These are phyloP conservation scores for Periconia macrospinosa DNA, from an alignment of 2,329 filamentous ascomycete species.

Conservation along the genomic window DNA sequence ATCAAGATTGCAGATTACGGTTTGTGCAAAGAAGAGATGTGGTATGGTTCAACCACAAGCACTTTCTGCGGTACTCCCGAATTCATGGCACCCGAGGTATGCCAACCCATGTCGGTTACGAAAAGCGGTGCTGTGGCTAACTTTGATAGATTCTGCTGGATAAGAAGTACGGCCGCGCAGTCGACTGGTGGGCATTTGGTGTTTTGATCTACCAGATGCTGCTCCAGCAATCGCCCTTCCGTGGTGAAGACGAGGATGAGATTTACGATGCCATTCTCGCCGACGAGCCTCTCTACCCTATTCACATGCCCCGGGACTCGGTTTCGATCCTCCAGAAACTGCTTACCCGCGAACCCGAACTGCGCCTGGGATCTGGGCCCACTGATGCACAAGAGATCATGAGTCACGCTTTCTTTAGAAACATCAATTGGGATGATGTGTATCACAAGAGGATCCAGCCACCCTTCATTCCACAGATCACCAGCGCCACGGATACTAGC, in stretches of 20 bases:
- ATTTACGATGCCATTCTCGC: constrained; percentile 98
- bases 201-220: constrained; percentile 99
- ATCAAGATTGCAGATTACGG: constrained; percentile 99
- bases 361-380: constrained; percentile 88
- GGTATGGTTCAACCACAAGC: constrained; percentile 94
- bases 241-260: constrained; percentile 97
- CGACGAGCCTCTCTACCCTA: constrained; percentile 95
- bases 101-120: constrained; percentile 6
- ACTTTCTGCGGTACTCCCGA: constrained; percentile 99
- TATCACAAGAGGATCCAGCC: constrained; percentile 91
- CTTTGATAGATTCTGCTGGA: constrained; percentile 79
- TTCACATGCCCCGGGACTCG: constrained; percentile 97
- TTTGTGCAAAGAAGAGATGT: constrained; percentile 99
- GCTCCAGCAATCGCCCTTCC: constrained; percentile 96
- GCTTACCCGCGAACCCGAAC: constrained; percentile 89
- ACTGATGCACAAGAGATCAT: constrained; percentile 98
- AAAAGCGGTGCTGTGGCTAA: constrained; percentile 3
- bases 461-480: constrained; percentile 88
- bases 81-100: constrained; percentile 96
- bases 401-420: constrained; percentile 97
- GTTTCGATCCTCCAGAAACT: constrained; percentile 98
- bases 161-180: constrained; percentile 96
- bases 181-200: constrained; percentile 99
- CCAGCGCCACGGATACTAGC: constrained; percentile 94
- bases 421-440: constrained; percentile 98